Evolutionary conservation across 306 rosid species (phyloP), one percentile per base, ranked within the genome.

Genomic region (Calophaca sinica): DNA sequence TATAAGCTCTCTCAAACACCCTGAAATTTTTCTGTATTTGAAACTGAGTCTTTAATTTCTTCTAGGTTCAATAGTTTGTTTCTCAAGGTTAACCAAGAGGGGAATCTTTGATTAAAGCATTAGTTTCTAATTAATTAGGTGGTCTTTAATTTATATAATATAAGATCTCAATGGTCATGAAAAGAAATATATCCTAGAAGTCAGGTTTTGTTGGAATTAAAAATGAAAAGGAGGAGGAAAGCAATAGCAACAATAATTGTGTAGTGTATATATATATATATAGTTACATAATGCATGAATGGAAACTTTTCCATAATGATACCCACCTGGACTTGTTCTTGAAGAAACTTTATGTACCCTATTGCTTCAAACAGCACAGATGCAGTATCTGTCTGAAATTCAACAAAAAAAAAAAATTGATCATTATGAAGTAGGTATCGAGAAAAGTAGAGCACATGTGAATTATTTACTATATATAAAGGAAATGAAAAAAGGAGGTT

Each of bases 311-410:
- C 14, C 12, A 62, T 46, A 69, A 38, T 70, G 79, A 9, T 45
- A 46, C 66, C 39, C 77, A 88, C 96, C 88, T 91, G 93, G 68
- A 91, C 89, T 94, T 94, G 97, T 45, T 91, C 98, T 69, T 94
- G 91, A 10, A 91, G 87, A 68, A 88, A 94, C 86, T 90, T 94
- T 64, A 94, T 91, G 85, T 88, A 91, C 10, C 89, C 93, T 77
- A 91, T 90, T 67, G 96, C 94, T 87, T 94, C 98, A 45, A 80
- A 87, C 42, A 94, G 90, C 67, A 94, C 98, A 5, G 98, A 94
- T 32, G 98, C 97, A 5, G 97, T 91, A 80, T 94, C 97, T 3
- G 98, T 94, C 98, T 94, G 94, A 81, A 84, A 80, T 55, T 68
- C 59, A 63, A 77, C 2, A 68, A 41, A 45, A 29, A 20, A 49